Evolutionary conservation across 805 yeast genomes (phyloP), one percentile per base, ranked within the genome.

Genomic region (Wickerhamiella lipophila): DNA sequence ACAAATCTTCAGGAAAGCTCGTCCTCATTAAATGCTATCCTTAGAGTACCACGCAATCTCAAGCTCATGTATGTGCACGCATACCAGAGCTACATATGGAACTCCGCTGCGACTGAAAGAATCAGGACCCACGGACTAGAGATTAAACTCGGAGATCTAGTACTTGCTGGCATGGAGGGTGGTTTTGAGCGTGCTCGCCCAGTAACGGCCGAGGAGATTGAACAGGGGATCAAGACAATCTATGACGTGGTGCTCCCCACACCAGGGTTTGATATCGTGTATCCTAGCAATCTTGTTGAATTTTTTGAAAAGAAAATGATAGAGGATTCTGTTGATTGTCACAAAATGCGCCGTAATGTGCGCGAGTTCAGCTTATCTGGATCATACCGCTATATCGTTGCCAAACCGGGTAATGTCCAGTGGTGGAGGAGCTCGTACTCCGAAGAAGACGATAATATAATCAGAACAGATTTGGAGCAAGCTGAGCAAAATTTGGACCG

Each of bases 61-160:
- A 73, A 96, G 62, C 77, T 88, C 51, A 89, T 92, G 94, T 92
- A 92, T 61, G 95, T 83, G 2, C 99, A 92, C 65, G 95, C 98
- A 2, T 94, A 94, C 64, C 98, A 92, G 67, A 85, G 96, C 54
- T 92, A 81, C 60, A 76, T 92, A 25, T 94, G 98, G 99, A 94
- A 94, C 61, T 62, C 73, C 47, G 94, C 81, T 30, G 89, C 87
- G 0, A 81, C 94, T 46, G 75, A 75, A 55, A 73, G 98, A 60
- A 70, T 86, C 39, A 76, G 76, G 57, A 60, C 79, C 49, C 30
- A 23, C 22, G 81, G 73, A 64, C 72, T 68, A 18, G 65, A 58
- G 2, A 53, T 57, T 15, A 49, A 55, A 5, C 46, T 51, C 8
- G 55, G 56, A 5, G 58, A 56, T 4, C 56, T 58, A 6, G 57